Base-by-base conservation (phyloP, 2,329 filamentous ascomycete genomes). In the Aspergillus novoparasiticus region DNA sequence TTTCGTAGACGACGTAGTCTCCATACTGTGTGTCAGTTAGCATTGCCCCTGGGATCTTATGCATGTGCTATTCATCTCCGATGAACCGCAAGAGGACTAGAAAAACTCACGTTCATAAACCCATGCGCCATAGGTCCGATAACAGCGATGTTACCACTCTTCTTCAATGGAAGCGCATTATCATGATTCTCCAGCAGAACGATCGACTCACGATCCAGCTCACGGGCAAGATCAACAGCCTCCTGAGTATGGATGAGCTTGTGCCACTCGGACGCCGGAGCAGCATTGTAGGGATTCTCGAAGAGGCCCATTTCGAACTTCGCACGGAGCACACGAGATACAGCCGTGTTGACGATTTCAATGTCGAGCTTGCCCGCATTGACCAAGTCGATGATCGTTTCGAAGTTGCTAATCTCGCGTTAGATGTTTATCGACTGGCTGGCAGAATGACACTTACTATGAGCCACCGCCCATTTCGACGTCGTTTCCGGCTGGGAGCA, bases 381-480 rank as follows among this genome's bases (percentile, higher is more conserved):
- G 19, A 92, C 82, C 56, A 92, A 82, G 32, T 85, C 80, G 6
- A 89, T 88, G 58, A 93, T 91, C 41, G 82, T 85, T 66, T 87
- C 82, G 71, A 87, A 90, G 72, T 88, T 92, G 80, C 75, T 78
- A 43, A 11, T 46, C n/a, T 1, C 1, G 1, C 4, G 46, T 69
- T 45, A 73, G 64, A 32, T 3, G 11, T 50, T 23, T 6, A 28
- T 30, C 46, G 10, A 19, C 6, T 11, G 36, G 34, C 34, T 9
- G 16, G 11, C 11, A 6, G 56, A 23, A 4, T n/a, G n/a, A 26
- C 3, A 46, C 75, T 67, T 67, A 78, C 75, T 86, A 92, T 23
- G 87, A 89, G 23, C 90, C 90, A 45, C 90, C 90, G 14, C 90
- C 90, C 90, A 92, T 92, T 71, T 93, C 90, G 14, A 90, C 73